Conservation (phyloP, 129 eudicot genomes). For the Mikania micrantha region DNA sequence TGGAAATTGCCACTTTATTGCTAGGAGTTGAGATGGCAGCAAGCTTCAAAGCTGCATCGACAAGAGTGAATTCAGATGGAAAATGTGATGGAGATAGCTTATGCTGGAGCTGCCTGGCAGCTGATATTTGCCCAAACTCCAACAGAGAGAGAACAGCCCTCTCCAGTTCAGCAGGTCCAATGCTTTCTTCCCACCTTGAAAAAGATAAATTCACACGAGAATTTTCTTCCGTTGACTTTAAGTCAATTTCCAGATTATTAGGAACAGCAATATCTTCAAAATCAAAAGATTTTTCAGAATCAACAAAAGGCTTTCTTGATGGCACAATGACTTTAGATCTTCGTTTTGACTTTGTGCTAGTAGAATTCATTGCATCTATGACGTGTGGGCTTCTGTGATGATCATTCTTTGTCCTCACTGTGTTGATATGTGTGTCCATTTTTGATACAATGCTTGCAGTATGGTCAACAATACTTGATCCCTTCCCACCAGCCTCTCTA, state of each 20-base stretch:
- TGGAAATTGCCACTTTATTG: constrained; percentile 35
- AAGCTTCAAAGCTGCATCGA: constrained; percentile 77
- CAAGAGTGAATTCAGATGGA: constrained; percentile 64
- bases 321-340: constrained; percentile 50
- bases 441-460: constrained; percentile 70
- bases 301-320: constrained; percentile 48
- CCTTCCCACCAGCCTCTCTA: constrained; percentile 49
- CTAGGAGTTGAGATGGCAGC: constrained; percentile 77
- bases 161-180: constrained; percentile 88
- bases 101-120: constrained; percentile 91
- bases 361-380: constrained; percentile 37
- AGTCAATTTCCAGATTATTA: constrained; percentile 30
- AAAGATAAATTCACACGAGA: constrained; percentile 48
- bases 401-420: constrained; percentile 37
- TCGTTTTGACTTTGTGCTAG: constrained; percentile 51
- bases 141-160: constrained; percentile 89
- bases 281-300: constrained; percentile 53
- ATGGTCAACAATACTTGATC: constrained; percentile 63
- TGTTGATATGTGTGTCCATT: constrained; percentile 81
- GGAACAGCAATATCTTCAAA: constrained; percentile 42
- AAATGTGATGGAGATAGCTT: constrained; percentile 67
- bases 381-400: constrained; percentile 41
- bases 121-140: constrained; percentile 91
- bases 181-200: constrained; percentile 96
- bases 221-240: constrained; percentile 43